Base-by-base conservation (phyloP, 2,329 filamentous ascomycete species). In the Pseudomassariella vexata region DNA sequence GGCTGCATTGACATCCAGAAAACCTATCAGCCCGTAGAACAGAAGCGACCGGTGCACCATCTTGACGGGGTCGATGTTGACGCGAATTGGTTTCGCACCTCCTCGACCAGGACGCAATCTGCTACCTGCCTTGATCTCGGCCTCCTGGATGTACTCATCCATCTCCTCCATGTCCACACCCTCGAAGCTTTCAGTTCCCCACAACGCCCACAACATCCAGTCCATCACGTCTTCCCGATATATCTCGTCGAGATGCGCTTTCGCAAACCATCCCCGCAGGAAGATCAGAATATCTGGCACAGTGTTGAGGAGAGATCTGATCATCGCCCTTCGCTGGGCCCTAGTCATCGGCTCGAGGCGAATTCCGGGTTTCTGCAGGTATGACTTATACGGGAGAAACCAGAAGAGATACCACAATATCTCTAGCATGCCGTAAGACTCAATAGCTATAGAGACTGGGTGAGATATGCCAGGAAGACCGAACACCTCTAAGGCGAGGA, bases 401-500 rank as follows among this genome's bases (percentile, higher is more conserved):
- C 32, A 43, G 6, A 33, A 5, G 4, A 46, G 21, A 16, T 41
- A 46, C 38, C 39, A 47, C 3, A 44, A 24, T 9, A 43, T 28
- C 31, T 47, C 45, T 26, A 41, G n/a, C 9, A 32, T 24, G 1
- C 45, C 49, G 19, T 44, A 23, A 1, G 29, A 35, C 20, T 46
- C 46, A 24, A 51, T 32, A 3, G 38, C 20, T 19, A 52, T 42
- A 10, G 46, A 50, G 9, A 48, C 25, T 1, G 49, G 49, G 30
- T 46, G 39, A 1, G 41, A 22, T 14, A 50, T 46, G n/a, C 42
- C 44, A 3, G 29, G 32, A 3, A 44, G 28, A 18, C 49, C 48
- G 11, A 28, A 42, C 5, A 48, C 17, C 6, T 42, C 35, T 12
- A 45, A 19, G 1, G 43, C 37, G 18, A 37, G 14, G 19, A 42